Conservation (phyloP, 2,329 filamentous ascomycete species). For the Colletotrichum sp. region DNA sequence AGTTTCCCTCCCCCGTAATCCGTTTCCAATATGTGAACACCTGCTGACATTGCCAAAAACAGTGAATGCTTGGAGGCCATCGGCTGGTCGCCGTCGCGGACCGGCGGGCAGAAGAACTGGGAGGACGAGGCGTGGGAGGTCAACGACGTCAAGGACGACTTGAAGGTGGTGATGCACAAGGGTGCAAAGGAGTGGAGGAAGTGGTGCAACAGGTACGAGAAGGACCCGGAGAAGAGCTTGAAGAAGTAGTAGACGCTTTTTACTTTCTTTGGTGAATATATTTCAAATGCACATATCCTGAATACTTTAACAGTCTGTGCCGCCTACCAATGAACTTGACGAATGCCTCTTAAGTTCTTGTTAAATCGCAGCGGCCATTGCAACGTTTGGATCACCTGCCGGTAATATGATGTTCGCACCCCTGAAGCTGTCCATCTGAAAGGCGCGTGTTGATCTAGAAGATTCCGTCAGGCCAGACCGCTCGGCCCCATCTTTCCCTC, state of each 20-base stretch:
- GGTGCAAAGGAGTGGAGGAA: conserved; percentile 15
- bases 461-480: background rate
- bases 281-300: background rate
- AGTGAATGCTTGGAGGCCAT: conserved; percentile 15
- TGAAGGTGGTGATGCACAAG: conserved; percentile 18
- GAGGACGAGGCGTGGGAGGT: conserved; percentile 19
- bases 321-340: too few species aligned
- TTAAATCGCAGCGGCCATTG: too few species aligned
- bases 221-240: conserved; percentile 17
- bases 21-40: background rate
- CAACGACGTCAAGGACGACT: conserved; percentile 11
- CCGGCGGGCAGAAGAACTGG: conserved; percentile 10
- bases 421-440: background rate
- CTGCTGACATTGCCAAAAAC: background rate
- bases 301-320: too few species aligned
- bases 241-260: background rate
- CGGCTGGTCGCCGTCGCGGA: conserved; percentile 8
- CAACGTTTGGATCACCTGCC: too few species aligned
- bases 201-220: conserved; percentile 13
- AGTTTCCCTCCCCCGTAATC: background rate
- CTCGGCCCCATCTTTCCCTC: background rate
- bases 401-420: background rate
- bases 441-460: background rate
- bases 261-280: background rate
- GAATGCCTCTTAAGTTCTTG: too few species aligned